phyloP scores from a whole-genome alignment of 192 early-diverging fungal species.

The Entophlyctis helioformis region DNA sequence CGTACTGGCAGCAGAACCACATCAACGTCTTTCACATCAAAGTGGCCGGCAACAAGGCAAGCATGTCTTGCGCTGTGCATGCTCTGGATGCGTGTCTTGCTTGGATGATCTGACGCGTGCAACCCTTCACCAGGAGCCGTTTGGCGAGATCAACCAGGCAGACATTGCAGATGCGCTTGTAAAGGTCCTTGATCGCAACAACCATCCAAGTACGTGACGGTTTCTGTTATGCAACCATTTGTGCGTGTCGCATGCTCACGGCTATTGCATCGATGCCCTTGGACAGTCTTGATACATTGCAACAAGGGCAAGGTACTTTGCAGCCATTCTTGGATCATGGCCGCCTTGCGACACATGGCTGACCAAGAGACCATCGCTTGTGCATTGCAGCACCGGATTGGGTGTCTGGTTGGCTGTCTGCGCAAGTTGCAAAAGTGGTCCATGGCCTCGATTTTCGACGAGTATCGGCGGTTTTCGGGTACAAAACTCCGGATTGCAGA shows the following conservation, averaged over 20 bases:
- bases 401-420: constrained; percentile 88
- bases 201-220: constrained; percentile 36
- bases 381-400: constrained; percentile 69
- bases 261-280: neutral
- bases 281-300: constrained; percentile 74
- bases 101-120: neutral
- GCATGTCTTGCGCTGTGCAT: neutral
- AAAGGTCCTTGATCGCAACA: constrained; percentile 25
- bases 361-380: neutral
- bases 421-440: constrained; percentile 92
- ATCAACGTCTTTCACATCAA: constrained; percentile 80
- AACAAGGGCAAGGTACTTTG: constrained; percentile 93
- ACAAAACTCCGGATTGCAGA: constrained; percentile 79
- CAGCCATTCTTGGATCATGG: neutral
- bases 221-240: neutral
- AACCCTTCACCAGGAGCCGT: constrained; percentile 23
- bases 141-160: constrained; percentile 32
- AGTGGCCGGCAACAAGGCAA: constrained; percentile 86
- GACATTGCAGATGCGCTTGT: constrained; percentile 28
- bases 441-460: constrained; percentile 93
- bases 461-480: constrained; percentile 88
- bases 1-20: constrained; percentile 65
- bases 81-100: neutral
- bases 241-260: neutral
- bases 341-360: constrained; percentile 1